Conservation (phyloP, 352 stramenopile genomes). For the Globisporangium heterothallicum region DNA sequence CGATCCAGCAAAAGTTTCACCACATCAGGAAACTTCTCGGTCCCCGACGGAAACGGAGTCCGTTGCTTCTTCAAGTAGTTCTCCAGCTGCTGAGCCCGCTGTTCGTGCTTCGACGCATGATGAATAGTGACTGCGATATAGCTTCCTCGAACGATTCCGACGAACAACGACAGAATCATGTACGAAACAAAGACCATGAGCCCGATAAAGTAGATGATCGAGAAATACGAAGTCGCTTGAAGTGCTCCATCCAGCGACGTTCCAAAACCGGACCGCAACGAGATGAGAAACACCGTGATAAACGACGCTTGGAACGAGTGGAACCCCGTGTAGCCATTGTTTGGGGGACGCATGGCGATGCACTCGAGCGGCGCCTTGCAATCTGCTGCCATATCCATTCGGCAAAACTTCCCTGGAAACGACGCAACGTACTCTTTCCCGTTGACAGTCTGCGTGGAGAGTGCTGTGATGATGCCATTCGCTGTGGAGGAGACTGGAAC, state of each 20-base stretch:
- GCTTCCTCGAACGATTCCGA: slow-evolving; percentile 76
- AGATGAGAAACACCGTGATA: slow-evolving; percentile 76
- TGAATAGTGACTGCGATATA: slow-evolving; percentile 68
- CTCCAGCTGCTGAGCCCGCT: slow-evolving; percentile 24
- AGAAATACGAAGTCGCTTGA: slow-evolving; percentile 66
- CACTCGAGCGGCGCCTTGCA: slow-evolving; percentile 46
- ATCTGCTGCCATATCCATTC: slow-evolving; percentile 13
- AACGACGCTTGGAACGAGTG: slow-evolving; percentile 83
- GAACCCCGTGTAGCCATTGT: slow-evolving; percentile 75
- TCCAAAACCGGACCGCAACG: slow-evolving; percentile 70
- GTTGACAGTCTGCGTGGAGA: slow-evolving; percentile 13
- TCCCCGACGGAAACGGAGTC: slow-evolving; percentile 48
- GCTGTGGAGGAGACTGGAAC: slow-evolving; percentile 16
- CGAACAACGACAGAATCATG: slow-evolving; percentile 80
- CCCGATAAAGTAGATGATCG: slow-evolving; percentile 76
- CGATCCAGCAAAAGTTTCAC: slow-evolving; percentile 33
- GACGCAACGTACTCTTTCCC: slow-evolving; percentile 41
- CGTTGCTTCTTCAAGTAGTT: slow-evolving; percentile 46
- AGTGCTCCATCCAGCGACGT: slow-evolving; percentile 65
- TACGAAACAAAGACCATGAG: slow-evolving; percentile 82
- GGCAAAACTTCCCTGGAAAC: slow-evolving; percentile 53
- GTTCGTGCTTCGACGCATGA: slow-evolving; percentile 19
- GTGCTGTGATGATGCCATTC: slow-evolving; percentile 7
- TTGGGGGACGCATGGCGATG: slow-evolving; percentile 48
- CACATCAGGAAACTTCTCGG: slow-evolving; percentile 56